Evolutionary conservation across 345 rosid genomes (phyloP), one percentile per base, ranked within the genome.

Genomic region (Gossypium herbaceum): DNA sequence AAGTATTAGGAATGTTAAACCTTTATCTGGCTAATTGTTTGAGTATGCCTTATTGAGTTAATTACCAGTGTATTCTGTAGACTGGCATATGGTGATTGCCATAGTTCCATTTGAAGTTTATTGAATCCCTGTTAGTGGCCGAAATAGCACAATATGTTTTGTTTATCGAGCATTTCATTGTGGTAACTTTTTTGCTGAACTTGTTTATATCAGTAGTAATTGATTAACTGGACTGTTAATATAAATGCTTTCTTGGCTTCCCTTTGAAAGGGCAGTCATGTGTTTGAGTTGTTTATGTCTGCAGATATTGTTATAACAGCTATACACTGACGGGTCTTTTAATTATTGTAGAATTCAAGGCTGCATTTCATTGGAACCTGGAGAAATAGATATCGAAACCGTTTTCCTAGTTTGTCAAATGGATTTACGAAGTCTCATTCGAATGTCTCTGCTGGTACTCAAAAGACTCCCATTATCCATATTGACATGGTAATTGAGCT

Each of bases 291-390:
- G 1, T 68, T 34, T 43, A 15, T 27, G 16, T 69, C 25, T 52
- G 16, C 9, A 17, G 17, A 17, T 70, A 29, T 51, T 10, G 73
- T 29, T 52, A 22, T 41, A 11, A 10, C 4, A 10, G 19, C 27
- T 4, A 29, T 55, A 47, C 70, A 64, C 65, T 73, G 54, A 66
- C 20, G 3, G n/a, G 44, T 59, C 45, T 71, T 43, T 75, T 76
- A 52, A 73, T 72, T 77, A 68, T 73, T 86, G 76, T 85, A 93
- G 98, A 85, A 81, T 87, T 94, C 98, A 76, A 90, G 98, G 88
- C 84, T 94, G 84, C 98, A 94, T 86, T 94, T 94, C 83, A 92
- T 94, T 12, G 98, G 98, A 74, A 92, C 97, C n/a, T 94, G 97
- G 98, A 92, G 95, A 85, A 88, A 85, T 70, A 82, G 98, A 79